These are phyloP conservation scores for Cryptococcus deneoformans DNA, from an alignment of 1,284 basidiomycete species.

Conservation along the genomic window DNA sequence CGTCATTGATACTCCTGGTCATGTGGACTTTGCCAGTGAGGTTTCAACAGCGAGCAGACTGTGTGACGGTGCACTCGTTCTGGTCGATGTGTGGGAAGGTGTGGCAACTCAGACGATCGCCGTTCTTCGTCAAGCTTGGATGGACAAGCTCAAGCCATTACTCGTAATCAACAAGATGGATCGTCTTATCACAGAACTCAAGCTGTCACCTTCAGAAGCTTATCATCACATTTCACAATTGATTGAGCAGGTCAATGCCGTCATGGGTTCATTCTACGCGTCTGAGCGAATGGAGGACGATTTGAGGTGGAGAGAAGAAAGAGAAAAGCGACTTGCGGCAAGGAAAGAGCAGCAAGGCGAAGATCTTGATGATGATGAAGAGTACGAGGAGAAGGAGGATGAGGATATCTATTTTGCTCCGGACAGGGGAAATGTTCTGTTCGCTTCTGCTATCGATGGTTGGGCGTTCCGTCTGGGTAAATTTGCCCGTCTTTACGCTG, in stretches of 20 bases:
- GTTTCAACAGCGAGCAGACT: conserved; percentile 91
- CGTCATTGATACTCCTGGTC: conserved; percentile 98
- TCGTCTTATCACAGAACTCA: conserved; percentile 90
- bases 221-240: conserved; percentile 91
- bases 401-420: conserved; percentile 98
- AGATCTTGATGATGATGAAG: conserved; percentile 48
- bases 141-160: conserved; percentile 82
- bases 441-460: conserved; percentile 93
- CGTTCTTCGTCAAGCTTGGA: conserved; percentile 93
- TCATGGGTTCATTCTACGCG: conserved; percentile 96
- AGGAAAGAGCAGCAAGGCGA: conserved; percentile 57
- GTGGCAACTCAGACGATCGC: conserved; percentile 99
- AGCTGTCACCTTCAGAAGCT: conserved; percentile 85
- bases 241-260: conserved; percentile 97
- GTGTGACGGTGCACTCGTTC: conserved; percentile 91
- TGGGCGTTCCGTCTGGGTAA: conserved; percentile 97
- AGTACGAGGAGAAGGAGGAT: conserved; percentile 90
- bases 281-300: conserved; percentile 98
- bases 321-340: conserved; percentile 81
- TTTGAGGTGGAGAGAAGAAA: conserved; percentile 86
- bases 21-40: conserved; percentile 97
- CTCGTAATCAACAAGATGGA: conserved; percentile 98
- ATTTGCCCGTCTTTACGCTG: conserved; percentile 89
- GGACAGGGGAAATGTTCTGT: conserved; percentile 94
- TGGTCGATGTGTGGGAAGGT: conserved; percentile 98